Evolutionary conservation across 345 rosid genomes (phyloP).

Genomic region (Acer negundo): DNA sequence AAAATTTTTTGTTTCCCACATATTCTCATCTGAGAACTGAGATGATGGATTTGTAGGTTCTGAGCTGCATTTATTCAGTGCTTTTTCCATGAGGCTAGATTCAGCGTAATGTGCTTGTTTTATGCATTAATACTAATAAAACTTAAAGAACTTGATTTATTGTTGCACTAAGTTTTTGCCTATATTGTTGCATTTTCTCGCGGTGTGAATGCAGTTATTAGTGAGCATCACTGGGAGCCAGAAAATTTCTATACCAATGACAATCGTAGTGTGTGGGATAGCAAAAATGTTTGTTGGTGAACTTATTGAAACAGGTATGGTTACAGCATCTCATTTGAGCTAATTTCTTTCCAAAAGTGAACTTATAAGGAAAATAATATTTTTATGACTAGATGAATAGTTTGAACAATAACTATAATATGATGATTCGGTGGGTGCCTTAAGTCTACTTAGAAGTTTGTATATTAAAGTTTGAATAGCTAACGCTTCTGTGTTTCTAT

Average conservation of each 20-base stretch:
- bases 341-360: background rate
- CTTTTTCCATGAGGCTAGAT: too few species aligned
- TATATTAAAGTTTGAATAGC: background rate
- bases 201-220: constrained; percentile 59
- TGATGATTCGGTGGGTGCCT: background rate
- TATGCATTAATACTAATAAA: background rate
- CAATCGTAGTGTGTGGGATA: constrained; percentile 84
- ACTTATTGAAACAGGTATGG: constrained; percentile 83
- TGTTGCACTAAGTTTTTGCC: background rate
- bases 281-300: constrained; percentile 99
- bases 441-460: background rate
- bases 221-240: constrained; percentile 81
- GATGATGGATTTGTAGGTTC: too few species aligned
- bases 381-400: background rate
- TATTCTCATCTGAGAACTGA: too few species aligned
- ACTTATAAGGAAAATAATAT: background rate
- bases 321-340: background rate
- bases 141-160: constrained; percentile 5
- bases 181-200: background rate
- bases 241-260: constrained; percentile 78
- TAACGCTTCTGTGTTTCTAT: background rate
- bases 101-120: background rate
- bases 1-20: too few species aligned
- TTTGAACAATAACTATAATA: background rate
- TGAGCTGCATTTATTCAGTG: too few species aligned